These are phyloP conservation scores for Populus davidiana DNA, from an alignment of 345 rosid genomes.

Conservation along the genomic window DNA sequence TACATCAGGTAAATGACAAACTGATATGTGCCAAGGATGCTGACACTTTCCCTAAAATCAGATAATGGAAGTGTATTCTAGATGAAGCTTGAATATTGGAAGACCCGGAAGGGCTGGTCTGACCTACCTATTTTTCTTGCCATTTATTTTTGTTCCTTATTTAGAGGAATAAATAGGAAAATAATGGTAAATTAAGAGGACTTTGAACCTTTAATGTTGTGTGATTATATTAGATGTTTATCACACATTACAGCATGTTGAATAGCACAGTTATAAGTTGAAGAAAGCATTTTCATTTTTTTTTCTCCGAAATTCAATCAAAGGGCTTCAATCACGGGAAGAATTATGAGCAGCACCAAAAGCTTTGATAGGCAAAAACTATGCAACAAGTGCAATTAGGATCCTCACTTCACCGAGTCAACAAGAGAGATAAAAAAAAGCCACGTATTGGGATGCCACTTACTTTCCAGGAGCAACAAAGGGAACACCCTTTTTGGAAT, in stretches of 20 bases:
- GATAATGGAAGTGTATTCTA: neutral
- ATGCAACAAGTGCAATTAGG: neutral
- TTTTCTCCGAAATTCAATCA: no score
- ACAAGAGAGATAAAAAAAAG: neutral
- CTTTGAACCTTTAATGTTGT: neutral
- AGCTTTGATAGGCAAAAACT: neutral
- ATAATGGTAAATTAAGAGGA: neutral
- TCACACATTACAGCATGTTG: neutral
- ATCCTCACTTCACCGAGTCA: neutral
- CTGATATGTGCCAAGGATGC: no score
- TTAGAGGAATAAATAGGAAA: neutral
- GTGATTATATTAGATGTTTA: neutral
- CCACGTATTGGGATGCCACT: neutral
- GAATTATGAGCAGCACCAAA: neutral
- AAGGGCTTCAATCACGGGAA: no score
- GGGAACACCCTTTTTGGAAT: slow-evolving; percentile 27
- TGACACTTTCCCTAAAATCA: neutral
- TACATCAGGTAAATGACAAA: neutral
- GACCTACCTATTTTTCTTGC: neutral
- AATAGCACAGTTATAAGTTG: neutral
- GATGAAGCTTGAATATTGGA: neutral
- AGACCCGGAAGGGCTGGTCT: neutral
- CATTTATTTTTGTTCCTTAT: neutral
- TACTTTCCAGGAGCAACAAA: slow-evolving; percentile 32
- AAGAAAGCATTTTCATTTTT: neutral